Conservation (phyloP, 495 filamentous ascomycete genomes). For the Penicillium antarcticum region DNA sequence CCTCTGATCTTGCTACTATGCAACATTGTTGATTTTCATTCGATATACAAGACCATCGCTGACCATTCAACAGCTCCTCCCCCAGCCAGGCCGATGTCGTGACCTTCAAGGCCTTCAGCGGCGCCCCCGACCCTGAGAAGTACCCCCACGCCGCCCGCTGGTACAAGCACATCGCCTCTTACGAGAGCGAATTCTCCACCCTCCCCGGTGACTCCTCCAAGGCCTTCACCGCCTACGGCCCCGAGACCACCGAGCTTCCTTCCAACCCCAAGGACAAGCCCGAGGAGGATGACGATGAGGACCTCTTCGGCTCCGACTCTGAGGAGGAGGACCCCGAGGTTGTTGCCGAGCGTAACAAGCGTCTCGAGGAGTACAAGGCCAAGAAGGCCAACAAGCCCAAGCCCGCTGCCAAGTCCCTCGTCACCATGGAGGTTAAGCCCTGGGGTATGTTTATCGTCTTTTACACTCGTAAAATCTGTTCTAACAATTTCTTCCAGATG, state of each 20-base stretch:
- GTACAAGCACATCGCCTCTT: constrained; percentile 97
- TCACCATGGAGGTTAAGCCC: constrained; percentile 95
- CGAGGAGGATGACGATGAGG: constrained; percentile 67
- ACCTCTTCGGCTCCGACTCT: constrained; percentile 87
- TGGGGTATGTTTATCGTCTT: constrained; percentile 73
- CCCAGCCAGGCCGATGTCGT: constrained; percentile 95
- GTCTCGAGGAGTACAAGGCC: constrained; percentile 88
- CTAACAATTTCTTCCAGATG: constrained; percentile 55
- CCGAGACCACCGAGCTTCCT: constrained; percentile 70
- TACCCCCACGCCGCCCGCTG: constrained; percentile 93
- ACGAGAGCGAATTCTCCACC: constrained; percentile 83
- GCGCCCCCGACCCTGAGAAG: constrained; percentile 71
- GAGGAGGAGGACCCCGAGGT: constrained; percentile 88
- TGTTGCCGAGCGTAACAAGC: constrained; percentile 75
- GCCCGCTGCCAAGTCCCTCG: constrained; percentile 88
- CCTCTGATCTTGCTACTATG: constrained; percentile 62
- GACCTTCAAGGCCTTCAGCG: constrained; percentile 83
- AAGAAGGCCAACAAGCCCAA: constrained; percentile 95
- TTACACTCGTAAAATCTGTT: not conserved
- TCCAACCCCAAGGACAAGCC: constrained; percentile 86
- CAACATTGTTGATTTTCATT: constrained; percentile 3
- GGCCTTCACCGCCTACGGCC: constrained; percentile 86
- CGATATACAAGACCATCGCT: constrained; percentile 22
- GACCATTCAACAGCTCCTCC: constrained; percentile 56
- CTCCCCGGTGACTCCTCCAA: constrained; percentile 89